Evolutionary conservation across 495 filamentous ascomycete species (phyloP), one percentile per base, ranked within the genome.

Genomic region (Rostrohypoxylon terebratum): DNA sequence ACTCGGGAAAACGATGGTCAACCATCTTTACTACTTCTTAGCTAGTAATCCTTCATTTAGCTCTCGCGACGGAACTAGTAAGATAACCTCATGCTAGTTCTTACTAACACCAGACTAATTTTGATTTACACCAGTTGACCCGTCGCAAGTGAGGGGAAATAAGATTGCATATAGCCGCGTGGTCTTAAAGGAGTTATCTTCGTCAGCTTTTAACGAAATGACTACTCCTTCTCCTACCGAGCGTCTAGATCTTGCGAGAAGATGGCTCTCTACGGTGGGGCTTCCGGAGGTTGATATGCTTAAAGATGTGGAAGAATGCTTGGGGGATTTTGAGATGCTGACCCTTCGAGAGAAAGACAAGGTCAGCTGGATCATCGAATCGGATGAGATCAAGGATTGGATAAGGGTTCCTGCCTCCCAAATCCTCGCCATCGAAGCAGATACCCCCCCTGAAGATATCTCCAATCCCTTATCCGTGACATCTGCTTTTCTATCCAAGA

Each of bases 1-100:
- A 13, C 53, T 57, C 9, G 28, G 28, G 53, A 18, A 36, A 11
- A 57, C 20, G 28, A 18, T 57, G 31, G 28, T 36, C 4, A 57
- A 57, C 53, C 53, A 57, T 34, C 31, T 57, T 38, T 57, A 57
- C 33, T n/a, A n/a, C 20, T 57, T 57, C 53, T 31, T 36, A 16
- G 53, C 53, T 21, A 57, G 53, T n/a, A 34, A 36, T 4, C 53
- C 53, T 1, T 57, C 53, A 2, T 57, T 57, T 36, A 36, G 36
- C 20, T 18, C 28, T n/a, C 53, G 31, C 14, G 53, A 57, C n/a
- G 53, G 53, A 34, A 57, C 53, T 38, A 14, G 53, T 57, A 57
- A 57, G 31, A 20, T 4, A 21, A 16, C 53, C 14, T 36, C 8
- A 2, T 8, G 4, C 11, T 36, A 20, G 3, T 36, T 50, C 47